Evolutionary conservation across 768 basidiomycete species (phyloP).

Genomic region (Naganishia vishniacii): DNA sequence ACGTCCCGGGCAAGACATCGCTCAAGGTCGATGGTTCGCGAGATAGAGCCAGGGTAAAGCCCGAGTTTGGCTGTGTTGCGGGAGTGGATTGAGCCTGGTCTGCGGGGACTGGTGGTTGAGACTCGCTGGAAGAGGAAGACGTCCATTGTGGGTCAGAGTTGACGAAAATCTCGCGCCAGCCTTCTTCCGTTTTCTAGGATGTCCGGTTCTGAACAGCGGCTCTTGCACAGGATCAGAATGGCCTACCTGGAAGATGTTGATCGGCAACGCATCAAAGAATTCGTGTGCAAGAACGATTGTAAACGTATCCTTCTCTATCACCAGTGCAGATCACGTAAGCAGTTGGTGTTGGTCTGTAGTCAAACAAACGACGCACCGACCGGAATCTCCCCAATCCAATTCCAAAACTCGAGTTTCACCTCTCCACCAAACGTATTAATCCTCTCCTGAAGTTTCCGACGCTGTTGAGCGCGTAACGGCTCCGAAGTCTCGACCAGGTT

Average conservation of each 20-base stretch:
- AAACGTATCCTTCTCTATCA: conserved; percentile 52
- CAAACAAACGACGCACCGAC: conserved; percentile 39
- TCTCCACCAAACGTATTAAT: conserved; percentile 26
- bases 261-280: conserved; percentile 93
- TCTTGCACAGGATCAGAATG: conserved; percentile 3
- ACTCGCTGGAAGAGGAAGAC: conserved; percentile 1
- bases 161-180: conserved; percentile 82
- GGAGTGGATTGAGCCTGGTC: conserved; percentile 19
- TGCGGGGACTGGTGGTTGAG: background rate
- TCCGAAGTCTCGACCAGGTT: conserved; percentile 77
- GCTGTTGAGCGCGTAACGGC: conserved; percentile 63
- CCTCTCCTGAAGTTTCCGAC: conserved; percentile 52
- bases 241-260: conserved; percentile 76
- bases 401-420: conserved; percentile 61
- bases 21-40: conserved; percentile 57
- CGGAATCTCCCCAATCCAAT: conserved; percentile 64
- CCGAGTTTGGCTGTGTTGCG: conserved; percentile 36
- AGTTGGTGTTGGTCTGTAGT: background rate
- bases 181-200: conserved; percentile 64
- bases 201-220: background rate
- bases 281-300: conserved; percentile 91
- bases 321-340: conserved; percentile 13
- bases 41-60: conserved; percentile 64
- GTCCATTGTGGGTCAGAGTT: conserved; percentile 51
- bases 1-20: conserved; percentile 55